A percentile compares a stretch with the other conserved stretches of the same genome.
Conservation (phyloP, 2,329 filamentous ascomycete species). For the Dactylellina cionopaga region DNA sequence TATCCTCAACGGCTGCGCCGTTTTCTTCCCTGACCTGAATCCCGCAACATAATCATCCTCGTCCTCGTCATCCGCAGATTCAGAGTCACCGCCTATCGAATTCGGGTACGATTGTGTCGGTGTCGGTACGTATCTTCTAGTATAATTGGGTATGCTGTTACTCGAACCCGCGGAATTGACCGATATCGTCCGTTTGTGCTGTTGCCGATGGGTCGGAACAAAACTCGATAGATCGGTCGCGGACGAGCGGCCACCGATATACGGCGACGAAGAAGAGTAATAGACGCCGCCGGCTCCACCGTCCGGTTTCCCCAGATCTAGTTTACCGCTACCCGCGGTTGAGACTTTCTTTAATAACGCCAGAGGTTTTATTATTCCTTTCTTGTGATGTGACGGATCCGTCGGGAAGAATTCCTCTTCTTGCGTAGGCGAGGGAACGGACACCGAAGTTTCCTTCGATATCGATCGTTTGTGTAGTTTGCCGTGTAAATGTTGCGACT, state of each 20-base stretch:
- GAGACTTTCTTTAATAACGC: constrained; percentile 48
- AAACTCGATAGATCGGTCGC: constrained; percentile 48
- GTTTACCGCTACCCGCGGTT: constrained; percentile 26
- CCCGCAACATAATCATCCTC: constrained; percentile 30
- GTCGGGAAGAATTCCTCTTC: constrained; percentile 45
- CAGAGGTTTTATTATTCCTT: constrained; percentile 49
- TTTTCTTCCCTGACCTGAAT: neutral
- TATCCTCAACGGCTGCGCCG: constrained; percentile 19
- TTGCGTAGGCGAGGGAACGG: constrained; percentile 28
- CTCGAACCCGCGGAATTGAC: constrained; percentile 31
- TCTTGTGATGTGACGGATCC: constrained; percentile 48
- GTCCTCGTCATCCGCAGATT: constrained; percentile 33
- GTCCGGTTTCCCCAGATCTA: constrained; percentile 46
- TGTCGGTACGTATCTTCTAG: constrained; percentile 43
- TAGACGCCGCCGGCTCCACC: constrained; percentile 44
- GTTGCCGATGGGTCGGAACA: constrained; percentile 49
- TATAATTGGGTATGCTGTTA: constrained; percentile 23
- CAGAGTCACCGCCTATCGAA: constrained; percentile 33
- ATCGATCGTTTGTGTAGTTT: constrained; percentile 52
- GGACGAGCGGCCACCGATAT: constrained; percentile 36
- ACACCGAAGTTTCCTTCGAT: constrained; percentile 47
- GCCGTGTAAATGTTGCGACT: constrained; percentile 39
- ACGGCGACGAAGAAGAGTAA: constrained; percentile 47
- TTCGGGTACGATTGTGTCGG: constrained; percentile 50
- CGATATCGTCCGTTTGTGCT: constrained; percentile 51